Evolutionary conservation across 2,329 filamentous ascomycete genomes (phyloP), one percentile per base, ranked within the genome.

Genomic region (Trichocomaceae sp.): DNA sequence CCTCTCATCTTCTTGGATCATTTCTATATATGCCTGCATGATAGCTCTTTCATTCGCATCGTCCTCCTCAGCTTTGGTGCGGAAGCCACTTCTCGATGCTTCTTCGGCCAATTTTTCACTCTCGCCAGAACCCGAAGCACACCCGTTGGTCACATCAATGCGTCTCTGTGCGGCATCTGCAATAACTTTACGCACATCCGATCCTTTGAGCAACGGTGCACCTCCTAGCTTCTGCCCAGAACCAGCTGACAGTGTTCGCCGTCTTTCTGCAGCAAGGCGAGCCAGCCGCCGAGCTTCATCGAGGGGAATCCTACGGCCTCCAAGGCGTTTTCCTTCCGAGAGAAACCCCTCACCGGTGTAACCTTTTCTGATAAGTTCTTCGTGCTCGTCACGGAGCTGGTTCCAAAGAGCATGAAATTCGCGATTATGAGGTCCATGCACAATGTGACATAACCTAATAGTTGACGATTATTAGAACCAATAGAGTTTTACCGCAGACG

Each of bases 321-420:
- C 91, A 0, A 96, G 79, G 10, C 82, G 82, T 15, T 83, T 82
- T 1, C 91, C 92, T 31, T 85, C 75, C 0, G 85, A 85, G 29
- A 96, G 74, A 72, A 96, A 96, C 0, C 88, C 88, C 70, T 96
- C 90, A 12, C 92, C 92, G 0, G 88, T 95, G 66, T 92, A 96
- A 17, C 92, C 92, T 67, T 92, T 93, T 56, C 83, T 75, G 10
- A 84, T 66, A 6, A 96, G 79, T 2, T 83, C 82, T 63, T 90
- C 83, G 63, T 92, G 85, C 71, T 96, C 91, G 56, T 92, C 88
- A 19, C 92, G 84, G 4, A 96, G 81, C 66, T 95, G 86, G 62
- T 96, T 86, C 89, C 91, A 96, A 5, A 96, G 76, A 0, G 84
- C 84, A 62, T 96, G 84, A 66, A 97, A 97, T 35, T 86, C 81